Evolutionary conservation across 1,284 basidiomycete genomes (phyloP).

Genomic region (Blastosporella zonata): DNA sequence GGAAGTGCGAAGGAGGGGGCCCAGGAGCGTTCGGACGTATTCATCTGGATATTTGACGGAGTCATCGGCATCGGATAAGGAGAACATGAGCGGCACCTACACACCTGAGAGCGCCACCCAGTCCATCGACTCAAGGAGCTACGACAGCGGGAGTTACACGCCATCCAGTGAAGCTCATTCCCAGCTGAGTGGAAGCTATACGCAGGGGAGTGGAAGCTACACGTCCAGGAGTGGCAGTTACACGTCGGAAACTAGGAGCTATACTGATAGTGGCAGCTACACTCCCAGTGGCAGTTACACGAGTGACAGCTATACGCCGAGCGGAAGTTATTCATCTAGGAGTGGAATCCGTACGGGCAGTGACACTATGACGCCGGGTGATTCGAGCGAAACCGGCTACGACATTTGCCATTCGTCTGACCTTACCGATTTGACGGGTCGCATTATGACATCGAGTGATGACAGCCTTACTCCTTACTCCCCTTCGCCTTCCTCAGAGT

Average conservation of each 20-base stretch:
- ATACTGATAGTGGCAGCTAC: slow-evolving; percentile 22
- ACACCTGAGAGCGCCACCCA: slow-evolving; percentile 21
- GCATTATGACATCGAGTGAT: slow-evolving; percentile 28
- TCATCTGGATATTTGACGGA: slow-evolving; percentile 38
- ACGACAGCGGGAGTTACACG: slow-evolving; percentile 13
- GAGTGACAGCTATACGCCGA: slow-evolving; percentile 22
- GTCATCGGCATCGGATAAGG: slow-evolving; percentile 53
- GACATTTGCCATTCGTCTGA: slow-evolving; percentile 49
- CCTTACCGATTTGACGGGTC: slow-evolving; percentile 34
- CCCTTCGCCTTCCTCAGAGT: slow-evolving; percentile 34
- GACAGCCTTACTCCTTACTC: slow-evolving; percentile 33
- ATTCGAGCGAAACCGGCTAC: slow-evolving; percentile 45
- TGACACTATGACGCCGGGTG: slow-evolving; percentile 27
- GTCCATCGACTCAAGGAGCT: slow-evolving; percentile 18
- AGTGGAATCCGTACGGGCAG: slow-evolving; percentile 18
- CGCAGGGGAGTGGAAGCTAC: slow-evolving; percentile 23
- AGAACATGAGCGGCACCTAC: slow-evolving; percentile 39
- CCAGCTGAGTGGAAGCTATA: slow-evolving; percentile 25
- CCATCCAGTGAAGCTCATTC: neutral
- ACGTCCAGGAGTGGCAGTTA: slow-evolving; percentile 27
- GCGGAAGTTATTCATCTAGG: slow-evolving; percentile 16
- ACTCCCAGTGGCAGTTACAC: slow-evolving; percentile 23
- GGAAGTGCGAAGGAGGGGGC: slow-evolving; percentile 53
- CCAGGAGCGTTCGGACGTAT: slow-evolving; percentile 36
- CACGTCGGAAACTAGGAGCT: slow-evolving; percentile 25